Evolutionary conservation across 495 filamentous ascomycete genomes (phyloP).

Genomic region (Bacidia rubella): DNA sequence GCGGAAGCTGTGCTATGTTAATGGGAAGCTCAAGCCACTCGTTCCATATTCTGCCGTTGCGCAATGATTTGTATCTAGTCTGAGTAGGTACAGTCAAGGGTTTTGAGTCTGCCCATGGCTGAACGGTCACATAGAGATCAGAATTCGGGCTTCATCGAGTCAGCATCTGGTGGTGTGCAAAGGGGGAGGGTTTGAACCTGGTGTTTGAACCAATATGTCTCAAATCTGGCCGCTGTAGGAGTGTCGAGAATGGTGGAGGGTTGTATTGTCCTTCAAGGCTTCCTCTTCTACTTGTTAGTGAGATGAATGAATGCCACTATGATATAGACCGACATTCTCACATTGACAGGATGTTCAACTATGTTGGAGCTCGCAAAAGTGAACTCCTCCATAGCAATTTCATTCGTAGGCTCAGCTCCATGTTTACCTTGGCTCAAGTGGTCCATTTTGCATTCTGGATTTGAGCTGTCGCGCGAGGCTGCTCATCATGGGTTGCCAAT

Average conservation of each 20-base stretch:
- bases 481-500: background rate
- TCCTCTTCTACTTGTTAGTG: slow-evolving; percentile 38
- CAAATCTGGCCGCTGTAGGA: slow-evolving; percentile 63
- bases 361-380: slow-evolving; percentile 79
- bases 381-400: slow-evolving; percentile 81
- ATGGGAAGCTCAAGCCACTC: slow-evolving; percentile 91
- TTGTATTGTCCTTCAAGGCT: slow-evolving; percentile 78
- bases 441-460: too few relatives aligned
- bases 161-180: background rate
- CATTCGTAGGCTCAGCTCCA: background rate
- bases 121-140: slow-evolving; percentile 83
- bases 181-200: slow-evolving; percentile 25
- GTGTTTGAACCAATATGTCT: slow-evolving; percentile 73
- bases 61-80: slow-evolving; percentile 83
- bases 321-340: slow-evolving; percentile 54
- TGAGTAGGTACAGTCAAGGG: slow-evolving; percentile 82
- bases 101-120: slow-evolving; percentile 93
- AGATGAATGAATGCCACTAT: background rate
- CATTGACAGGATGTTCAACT: slow-evolving; percentile 61
- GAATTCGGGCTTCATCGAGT: slow-evolving; percentile 42
- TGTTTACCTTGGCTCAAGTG: background rate
- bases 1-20: slow-evolving; percentile 62
- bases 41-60: slow-evolving; percentile 70
- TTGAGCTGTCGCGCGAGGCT: too few relatives aligned
- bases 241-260: slow-evolving; percentile 61